phyloP scores from a whole-genome alignment of 768 basidiomycete species.

The Psilocybe azurescens region DNA sequence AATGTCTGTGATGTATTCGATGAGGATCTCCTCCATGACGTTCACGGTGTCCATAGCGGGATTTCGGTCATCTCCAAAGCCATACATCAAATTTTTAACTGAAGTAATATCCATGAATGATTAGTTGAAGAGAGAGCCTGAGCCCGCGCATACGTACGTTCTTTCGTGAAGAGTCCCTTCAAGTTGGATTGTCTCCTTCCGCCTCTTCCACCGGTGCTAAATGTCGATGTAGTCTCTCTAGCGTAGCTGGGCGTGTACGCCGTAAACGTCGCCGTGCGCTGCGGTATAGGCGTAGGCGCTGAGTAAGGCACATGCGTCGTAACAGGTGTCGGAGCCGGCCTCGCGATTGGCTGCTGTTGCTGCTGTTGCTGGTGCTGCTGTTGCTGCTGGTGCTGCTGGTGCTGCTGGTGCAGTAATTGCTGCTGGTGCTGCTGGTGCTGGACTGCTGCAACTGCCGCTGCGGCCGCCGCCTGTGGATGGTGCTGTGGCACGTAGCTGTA shows the following conservation, averaged over 20 bases:
- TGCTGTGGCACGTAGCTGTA: slow-evolving; percentile 63
- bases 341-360: slow-evolving; percentile 23
- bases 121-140: background rate
- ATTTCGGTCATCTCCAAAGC: slow-evolving; percentile 91
- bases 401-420: slow-evolving; percentile 3
- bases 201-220: slow-evolving; percentile 50
- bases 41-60: slow-evolving; percentile 88
- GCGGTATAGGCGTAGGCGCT: slow-evolving; percentile 35
- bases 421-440: slow-evolving; percentile 10
- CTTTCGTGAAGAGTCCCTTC: slow-evolving; percentile 81
- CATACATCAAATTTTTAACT: slow-evolving; percentile 89
- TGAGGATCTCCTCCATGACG: slow-evolving; percentile 92
- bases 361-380: slow-evolving; percentile 19
- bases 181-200: slow-evolving; percentile 69
- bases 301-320: slow-evolving; percentile 28
- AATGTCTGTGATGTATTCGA: slow-evolving; percentile 90
- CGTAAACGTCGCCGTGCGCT: slow-evolving; percentile 55
- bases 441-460: slow-evolving; percentile 23
- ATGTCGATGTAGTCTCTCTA: slow-evolving; percentile 49
- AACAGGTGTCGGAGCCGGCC: slow-evolving; percentile 23
- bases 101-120: slow-evolving; percentile 15
- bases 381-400: slow-evolving; percentile 8
- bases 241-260: slow-evolving; percentile 59
- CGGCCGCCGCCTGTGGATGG: slow-evolving; percentile 23
- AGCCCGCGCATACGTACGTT: slow-evolving; percentile 54